Base-by-base conservation (phyloP, 2,329 filamentous ascomycete genomes). In the Arthrinium puccinioides region DNA sequence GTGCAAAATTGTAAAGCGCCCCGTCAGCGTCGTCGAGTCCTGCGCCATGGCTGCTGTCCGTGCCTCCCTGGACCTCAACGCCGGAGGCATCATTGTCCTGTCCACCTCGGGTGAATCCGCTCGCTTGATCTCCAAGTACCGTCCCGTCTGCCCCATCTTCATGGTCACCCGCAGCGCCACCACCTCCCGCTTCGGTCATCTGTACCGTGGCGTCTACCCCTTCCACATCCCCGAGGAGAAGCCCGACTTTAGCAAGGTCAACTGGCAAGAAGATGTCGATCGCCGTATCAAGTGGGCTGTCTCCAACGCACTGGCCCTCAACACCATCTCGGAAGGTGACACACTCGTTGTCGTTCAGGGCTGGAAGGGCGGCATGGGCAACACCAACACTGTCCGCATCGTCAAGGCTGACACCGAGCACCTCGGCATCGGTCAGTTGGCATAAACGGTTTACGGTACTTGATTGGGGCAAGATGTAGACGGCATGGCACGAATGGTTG, bases 221-320 rank as follows among this genome's bases (percentile, higher is more conserved):
- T 98, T 98, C 84, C 74, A 84, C 56, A 97, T 96, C 76, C 78
- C 83, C 37, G 85, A 95, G 72, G 67, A 71, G 54, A 97, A 97
- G 81, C 92, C 92, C 53, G 87, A 98, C 71, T 98, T 97, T 68
- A 77, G 75, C 62, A 78, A 84, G 65, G 79, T 84, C 56, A 89
- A 94, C 69, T 98, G 92, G 92, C 92, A 98, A 72, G 88, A 97
- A 73, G 90, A 98, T 66, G 92, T 98, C 53, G 92, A 98, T 69
- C 80, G 82, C 62, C 87, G 92, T 60, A 87, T 98, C 66, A 95
- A 90, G 76, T 98, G 90, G 89, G 92, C 87, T 62, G 87, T 98
- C 62, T 71, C 76, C 60, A 79, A 88, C 60, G 92, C 87, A 52
- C 78, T 95, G 56, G 79, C 84, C 66, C 84, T 98, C 45, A 79